Evolutionary conservation across 2,329 filamentous ascomycete genomes (phyloP).

Genomic region (Penicillium sp.): DNA sequence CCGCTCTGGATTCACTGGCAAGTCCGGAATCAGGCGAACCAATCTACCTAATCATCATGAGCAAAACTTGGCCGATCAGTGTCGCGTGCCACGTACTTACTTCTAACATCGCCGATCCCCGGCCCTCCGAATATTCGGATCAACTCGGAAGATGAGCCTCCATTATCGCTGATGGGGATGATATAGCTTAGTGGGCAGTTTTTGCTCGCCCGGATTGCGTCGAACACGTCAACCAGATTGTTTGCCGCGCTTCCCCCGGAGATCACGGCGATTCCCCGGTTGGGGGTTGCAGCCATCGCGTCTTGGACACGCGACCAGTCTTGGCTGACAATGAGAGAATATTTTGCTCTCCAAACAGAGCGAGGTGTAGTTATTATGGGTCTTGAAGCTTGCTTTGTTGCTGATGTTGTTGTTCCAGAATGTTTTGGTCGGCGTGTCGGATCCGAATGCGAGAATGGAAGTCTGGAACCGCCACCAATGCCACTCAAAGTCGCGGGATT

Average conservation of each 20-base stretch:
- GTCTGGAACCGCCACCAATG: not conserved
- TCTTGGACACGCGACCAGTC: not conserved
- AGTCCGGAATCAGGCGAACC: constrained; percentile 81
- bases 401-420: not conserved
- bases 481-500: not conserved
- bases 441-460: not conserved
- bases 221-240: constrained; percentile 88
- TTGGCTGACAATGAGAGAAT: not conserved
- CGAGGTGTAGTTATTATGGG: not conserved
- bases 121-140: constrained; percentile 94
- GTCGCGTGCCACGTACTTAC: constrained; percentile 44
- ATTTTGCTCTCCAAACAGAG: not conserved
- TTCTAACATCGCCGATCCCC: constrained; percentile 75
- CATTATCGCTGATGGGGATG: constrained; percentile 95
- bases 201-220: constrained; percentile 62
- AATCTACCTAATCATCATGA: constrained; percentile 66
- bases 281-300: constrained; percentile 11
- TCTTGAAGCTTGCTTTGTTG: not conserved
- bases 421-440: not conserved
- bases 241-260: constrained; percentile 94
- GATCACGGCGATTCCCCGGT: constrained; percentile 73
- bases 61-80: not conserved
- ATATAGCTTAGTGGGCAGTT: constrained; percentile 74
- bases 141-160: constrained; percentile 87
- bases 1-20: constrained; percentile 60